Conservation (phyloP, 768 basidiomycete genomes). For the Phaeotremella skinneri region DNA sequence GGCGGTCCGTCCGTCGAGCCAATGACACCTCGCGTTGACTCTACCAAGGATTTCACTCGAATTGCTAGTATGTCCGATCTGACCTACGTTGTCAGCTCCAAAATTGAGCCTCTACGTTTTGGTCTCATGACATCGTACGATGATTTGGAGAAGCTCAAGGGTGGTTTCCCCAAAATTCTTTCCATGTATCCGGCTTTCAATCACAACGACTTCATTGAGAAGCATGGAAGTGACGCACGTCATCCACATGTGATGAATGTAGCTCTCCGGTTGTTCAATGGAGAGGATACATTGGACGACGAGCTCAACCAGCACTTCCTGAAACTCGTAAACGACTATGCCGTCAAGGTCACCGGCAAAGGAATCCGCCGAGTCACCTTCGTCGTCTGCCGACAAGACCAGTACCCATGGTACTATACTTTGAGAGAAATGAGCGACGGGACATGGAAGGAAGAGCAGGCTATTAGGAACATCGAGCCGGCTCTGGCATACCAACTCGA, state of each 20-base stretch:
- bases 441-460: slow-evolving; percentile 86
- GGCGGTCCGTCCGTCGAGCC: slow-evolving; percentile 63
- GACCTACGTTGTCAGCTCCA: slow-evolving; percentile 81
- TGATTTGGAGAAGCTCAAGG: slow-evolving; percentile 64
- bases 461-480: slow-evolving; percentile 97
- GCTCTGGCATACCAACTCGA: slow-evolving; percentile 97
- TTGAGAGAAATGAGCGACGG: slow-evolving; percentile 64
- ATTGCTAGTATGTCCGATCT: slow-evolving; percentile 94
- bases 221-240: slow-evolving; percentile 68
- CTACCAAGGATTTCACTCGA: slow-evolving; percentile 61
- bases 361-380: slow-evolving; percentile 91
- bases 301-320: slow-evolving; percentile 71
- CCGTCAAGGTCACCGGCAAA: slow-evolving; percentile 62
- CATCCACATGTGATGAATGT: slow-evolving; percentile 92
- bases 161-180: slow-evolving; percentile 73
- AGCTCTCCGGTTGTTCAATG: slow-evolving; percentile 81
- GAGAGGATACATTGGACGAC: slow-evolving; percentile 72
- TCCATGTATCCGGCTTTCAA: slow-evolving; percentile 73
- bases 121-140: slow-evolving; percentile 92
- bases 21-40: slow-evolving; percentile 51
- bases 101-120: slow-evolving; percentile 78
- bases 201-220: slow-evolving; percentile 66
- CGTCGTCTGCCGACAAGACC: slow-evolving; percentile 82
- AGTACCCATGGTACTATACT: slow-evolving; percentile 94
- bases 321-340: slow-evolving; percentile 68